Percentiles rank a stretch among this genome's conserved stretches.
phyloP scores from a whole-genome alignment of 139 green algal genomes.

The Desmodesmus armatus region DNA sequence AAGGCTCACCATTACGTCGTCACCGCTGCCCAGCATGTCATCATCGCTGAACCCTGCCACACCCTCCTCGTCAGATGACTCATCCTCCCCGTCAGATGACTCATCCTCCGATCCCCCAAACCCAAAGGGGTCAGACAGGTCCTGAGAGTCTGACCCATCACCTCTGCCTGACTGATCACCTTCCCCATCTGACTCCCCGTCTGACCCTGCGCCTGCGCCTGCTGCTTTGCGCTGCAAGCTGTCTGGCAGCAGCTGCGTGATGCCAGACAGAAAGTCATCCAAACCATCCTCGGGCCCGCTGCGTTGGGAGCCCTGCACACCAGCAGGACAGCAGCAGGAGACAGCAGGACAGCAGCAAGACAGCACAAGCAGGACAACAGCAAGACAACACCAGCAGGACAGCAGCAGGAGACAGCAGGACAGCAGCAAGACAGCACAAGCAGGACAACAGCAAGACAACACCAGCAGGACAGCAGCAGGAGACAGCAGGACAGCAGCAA shows the following conservation, averaged over 20 bases:
- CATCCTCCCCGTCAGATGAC: not conserved
- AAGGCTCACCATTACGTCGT: too few species aligned
- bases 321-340: not conserved
- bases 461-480: not conserved
- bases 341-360: conserved; percentile 3
- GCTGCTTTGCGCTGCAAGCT: not conserved
- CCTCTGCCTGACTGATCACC: not conserved
- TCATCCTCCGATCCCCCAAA: not conserved
- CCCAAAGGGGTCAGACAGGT: not conserved
- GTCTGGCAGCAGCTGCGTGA: conserved; percentile 25
- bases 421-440: not conserved
- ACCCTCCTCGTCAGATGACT: not conserved
- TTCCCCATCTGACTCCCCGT: not conserved
- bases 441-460: not conserved
- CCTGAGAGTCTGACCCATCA: not conserved
- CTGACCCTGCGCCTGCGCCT: not conserved
- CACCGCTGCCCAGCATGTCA: not conserved
- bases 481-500: not conserved
- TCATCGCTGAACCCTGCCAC: not conserved
- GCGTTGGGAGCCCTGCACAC: not conserved
- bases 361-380: not conserved
- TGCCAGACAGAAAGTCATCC: conserved; percentile 41
- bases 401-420: not conserved
- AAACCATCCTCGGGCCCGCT: conserved; percentile 29
- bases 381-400: not conserved